Evolutionary conservation across 176 grass and related monocot species (phyloP).

Genomic region (Carex scoparia): DNA sequence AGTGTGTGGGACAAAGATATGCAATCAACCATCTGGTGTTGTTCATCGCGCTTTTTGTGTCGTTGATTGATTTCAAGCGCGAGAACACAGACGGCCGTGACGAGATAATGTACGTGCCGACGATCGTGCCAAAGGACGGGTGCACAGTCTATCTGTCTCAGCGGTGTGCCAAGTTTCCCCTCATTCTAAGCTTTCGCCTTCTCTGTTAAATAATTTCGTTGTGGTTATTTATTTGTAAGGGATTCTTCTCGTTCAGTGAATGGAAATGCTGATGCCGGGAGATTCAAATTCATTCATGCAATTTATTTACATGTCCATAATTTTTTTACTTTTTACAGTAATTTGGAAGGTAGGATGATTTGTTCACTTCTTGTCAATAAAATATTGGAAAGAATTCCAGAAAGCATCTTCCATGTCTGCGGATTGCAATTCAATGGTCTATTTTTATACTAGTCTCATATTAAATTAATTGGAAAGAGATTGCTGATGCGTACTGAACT

Average conservation of each 20-base stretch:
- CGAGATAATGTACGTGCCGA: constrained; percentile 60
- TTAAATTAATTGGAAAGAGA: background rate
- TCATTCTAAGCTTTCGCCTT: background rate
- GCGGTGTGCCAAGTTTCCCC: constrained; percentile 32
- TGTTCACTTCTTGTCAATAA: background rate
- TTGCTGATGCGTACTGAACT: background rate
- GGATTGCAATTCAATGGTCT: background rate
- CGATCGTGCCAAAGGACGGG: constrained; percentile 69
- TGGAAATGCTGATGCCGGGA: background rate
- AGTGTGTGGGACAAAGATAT: constrained; percentile 86
- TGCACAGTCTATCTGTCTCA: constrained; percentile 45
- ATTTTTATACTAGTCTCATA: background rate
- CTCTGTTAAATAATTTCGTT: background rate
- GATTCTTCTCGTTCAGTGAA: background rate
- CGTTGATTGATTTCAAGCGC: constrained; percentile 56
- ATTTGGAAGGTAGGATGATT: background rate
- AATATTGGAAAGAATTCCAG: background rate
- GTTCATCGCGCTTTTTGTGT: constrained; percentile 71
- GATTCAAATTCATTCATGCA: background rate
- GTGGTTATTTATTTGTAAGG: background rate
- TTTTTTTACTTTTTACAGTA: background rate
- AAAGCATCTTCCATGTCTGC: background rate
- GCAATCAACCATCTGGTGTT: constrained; percentile 79
- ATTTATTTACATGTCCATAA: background rate
- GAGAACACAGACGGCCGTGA: constrained; percentile 48